Evolutionary conservation across 768 basidiomycete species (phyloP), one percentile per base, ranked within the genome.

Genomic region (Calocybe cyanea): DNA sequence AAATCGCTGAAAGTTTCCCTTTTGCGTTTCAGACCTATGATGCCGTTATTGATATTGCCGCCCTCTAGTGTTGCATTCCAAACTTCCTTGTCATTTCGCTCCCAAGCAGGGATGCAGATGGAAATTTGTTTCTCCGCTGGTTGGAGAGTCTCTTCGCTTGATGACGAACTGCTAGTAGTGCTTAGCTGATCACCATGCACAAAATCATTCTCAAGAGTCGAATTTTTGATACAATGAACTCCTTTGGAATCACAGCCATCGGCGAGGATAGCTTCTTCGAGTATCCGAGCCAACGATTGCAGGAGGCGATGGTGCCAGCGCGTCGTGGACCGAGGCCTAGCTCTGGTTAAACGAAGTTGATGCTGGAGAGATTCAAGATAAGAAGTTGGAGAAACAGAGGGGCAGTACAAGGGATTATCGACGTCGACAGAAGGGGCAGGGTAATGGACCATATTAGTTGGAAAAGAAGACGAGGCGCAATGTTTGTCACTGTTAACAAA

Each of bases 341-440:
- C 44, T 57, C 44, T 48, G 40, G 41, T 50, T 45, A 44, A 55
- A 58, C 38, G 50, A 43, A 53, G 46, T 47, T 57, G 55, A 31
- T 58, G 63, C n/a, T 72, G 72, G 19, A 81, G 60, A 41, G 63
- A 68, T 42, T 69, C 59, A 45, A 80, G 62, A 57, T 74, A 81
- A 21, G 65, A 57, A 39, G 67, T 60, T 9, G 77, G 73, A 43
- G 76, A 62, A 8, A 80, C 46, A 18, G 67, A 54, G 11, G 80
- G 78, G 49, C 80, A 82, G 60, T 81, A 82, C 34, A 76, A 65
- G 5, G 81, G 80, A 46, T 83, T 82, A n/a, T n/a, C n/a, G n/a
- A n/a, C n/a, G n/a, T n/a, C n/a, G n/a, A n/a, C n/a, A n/a, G n/a
- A n/a, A n/a, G n/a, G n/a, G n/a, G n/a, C n/a, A n/a, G n/a, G n/a